A percentile compares a stretch with the other conserved stretches of the same genome.
These are phyloP conservation scores for Globisporangium recalcitrans DNA, from an alignment of 352 stramenopile genomes.

Conservation along the genomic window DNA sequence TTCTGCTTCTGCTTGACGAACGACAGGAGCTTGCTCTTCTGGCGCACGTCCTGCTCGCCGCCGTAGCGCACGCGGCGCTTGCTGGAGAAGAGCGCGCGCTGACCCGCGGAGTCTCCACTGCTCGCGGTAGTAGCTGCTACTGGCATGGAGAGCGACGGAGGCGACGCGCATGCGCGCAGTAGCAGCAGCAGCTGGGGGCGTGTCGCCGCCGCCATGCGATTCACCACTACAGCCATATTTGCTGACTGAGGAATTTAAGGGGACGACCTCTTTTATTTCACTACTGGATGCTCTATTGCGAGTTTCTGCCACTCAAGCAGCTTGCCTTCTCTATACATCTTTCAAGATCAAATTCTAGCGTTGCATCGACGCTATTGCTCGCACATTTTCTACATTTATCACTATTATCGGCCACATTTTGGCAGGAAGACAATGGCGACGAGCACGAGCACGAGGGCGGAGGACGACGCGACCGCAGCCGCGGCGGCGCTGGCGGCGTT, in stretches of 20 bases:
- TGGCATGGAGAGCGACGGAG: background rate
- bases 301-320: too few relatives aligned
- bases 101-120: background rate
- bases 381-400: too few relatives aligned
- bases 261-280: too few relatives aligned
- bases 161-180: background rate
- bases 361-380: too few relatives aligned
- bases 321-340: too few relatives aligned
- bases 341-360: too few relatives aligned
- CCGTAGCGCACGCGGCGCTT: conserved; percentile 28
- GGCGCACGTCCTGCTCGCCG: conserved; percentile 16
- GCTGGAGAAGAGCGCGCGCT: conserved; percentile 25
- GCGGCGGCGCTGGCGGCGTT: conserved; percentile 36
- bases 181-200: background rate
- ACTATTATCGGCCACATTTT: too few relatives aligned
- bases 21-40: conserved; percentile 22
- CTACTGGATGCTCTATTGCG: too few relatives aligned
- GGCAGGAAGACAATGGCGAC: background rate
- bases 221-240: background rate
- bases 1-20: conserved; percentile 37
- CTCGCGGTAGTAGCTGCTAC: background rate
- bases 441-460: background rate
- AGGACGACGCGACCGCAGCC: background rate
- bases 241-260: background rate
- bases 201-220: background rate